These are phyloP conservation scores for Brassica cretica DNA, from an alignment of 345 rosid genomes.

Conservation along the genomic window DNA sequence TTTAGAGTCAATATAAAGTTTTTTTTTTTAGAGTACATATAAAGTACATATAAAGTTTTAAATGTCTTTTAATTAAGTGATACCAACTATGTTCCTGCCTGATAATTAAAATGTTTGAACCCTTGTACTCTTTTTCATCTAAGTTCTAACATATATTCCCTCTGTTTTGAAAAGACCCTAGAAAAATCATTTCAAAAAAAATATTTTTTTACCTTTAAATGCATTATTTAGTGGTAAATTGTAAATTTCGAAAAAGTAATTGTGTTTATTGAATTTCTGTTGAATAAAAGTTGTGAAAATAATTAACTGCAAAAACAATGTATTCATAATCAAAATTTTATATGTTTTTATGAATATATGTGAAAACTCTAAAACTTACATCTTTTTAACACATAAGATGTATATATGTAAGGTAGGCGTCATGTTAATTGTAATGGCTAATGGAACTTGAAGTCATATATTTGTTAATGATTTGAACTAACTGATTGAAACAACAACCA, in stretches of 20 bases:
- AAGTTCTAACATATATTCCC: neutral
- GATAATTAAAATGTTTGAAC: neutral
- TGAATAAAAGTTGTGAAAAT: too few species aligned
- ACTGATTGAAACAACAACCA: constrained; percentile 1
- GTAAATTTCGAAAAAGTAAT: too few species aligned
- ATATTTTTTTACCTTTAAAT: too few species aligned
- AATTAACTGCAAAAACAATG: too few species aligned
- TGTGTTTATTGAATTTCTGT: too few species aligned
- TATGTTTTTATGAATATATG: neutral
- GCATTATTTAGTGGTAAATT: neutral
- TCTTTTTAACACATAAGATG: neutral
- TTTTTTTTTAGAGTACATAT: too few species aligned
- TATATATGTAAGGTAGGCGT: neutral
- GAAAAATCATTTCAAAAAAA: too few species aligned
- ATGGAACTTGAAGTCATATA: neutral
- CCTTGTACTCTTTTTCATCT: neutral
- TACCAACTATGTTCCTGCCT: neutral
- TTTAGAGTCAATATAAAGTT: neutral
- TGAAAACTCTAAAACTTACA: neutral
- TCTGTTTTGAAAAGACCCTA: too few species aligned
- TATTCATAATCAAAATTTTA: too few species aligned
- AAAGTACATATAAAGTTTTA: neutral
- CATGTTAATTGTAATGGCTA: neutral
- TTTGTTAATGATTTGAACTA: neutral
- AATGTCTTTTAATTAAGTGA: neutral